Evolutionary conservation across 768 basidiomycete genomes (phyloP).

Genomic region (Mycena sanguinolenta): DNA sequence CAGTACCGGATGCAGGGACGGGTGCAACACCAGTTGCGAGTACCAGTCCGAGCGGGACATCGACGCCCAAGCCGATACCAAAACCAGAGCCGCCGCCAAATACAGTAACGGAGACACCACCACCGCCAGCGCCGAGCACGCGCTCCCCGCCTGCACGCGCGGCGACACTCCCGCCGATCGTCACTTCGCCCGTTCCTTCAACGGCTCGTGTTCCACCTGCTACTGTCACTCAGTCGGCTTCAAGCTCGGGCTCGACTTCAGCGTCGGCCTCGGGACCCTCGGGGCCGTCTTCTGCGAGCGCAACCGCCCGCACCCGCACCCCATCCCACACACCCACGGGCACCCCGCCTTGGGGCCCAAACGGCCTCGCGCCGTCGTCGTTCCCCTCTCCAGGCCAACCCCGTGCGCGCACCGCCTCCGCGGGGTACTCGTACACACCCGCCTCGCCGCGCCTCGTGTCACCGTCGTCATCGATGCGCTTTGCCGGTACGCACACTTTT

Average conservation of each 20-base stretch:
- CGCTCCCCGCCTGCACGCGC: conserved; percentile 14
- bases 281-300: too few species aligned
- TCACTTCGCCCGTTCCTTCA: conserved; percentile 1
- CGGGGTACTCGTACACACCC: conserved; percentile 21
- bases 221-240: too few species aligned
- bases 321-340: background rate
- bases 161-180: conserved; percentile 26
- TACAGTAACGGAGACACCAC: too few species aligned
- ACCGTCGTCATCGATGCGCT: background rate
- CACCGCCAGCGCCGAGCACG: background rate
- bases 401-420: conserved; percentile 28
- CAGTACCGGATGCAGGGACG: too few species aligned
- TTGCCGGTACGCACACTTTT: background rate
- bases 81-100: background rate
- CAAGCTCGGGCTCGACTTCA: too few species aligned
- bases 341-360: conserved; percentile 15
- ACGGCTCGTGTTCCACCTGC: background rate
- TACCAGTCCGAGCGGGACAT: background rate
- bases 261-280: too few species aligned
- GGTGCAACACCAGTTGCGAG: background rate
- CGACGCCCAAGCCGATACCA: background rate
- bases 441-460: background rate
- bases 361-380: conserved; percentile 13
- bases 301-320: too few species aligned
- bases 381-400: conserved; percentile 1